A percentile compares a stretch with the other conserved stretches of the same genome.
Evolutionary conservation across 192 early-diverging fungal species (phyloP).

Genomic region (Backusella psychrophila): DNA sequence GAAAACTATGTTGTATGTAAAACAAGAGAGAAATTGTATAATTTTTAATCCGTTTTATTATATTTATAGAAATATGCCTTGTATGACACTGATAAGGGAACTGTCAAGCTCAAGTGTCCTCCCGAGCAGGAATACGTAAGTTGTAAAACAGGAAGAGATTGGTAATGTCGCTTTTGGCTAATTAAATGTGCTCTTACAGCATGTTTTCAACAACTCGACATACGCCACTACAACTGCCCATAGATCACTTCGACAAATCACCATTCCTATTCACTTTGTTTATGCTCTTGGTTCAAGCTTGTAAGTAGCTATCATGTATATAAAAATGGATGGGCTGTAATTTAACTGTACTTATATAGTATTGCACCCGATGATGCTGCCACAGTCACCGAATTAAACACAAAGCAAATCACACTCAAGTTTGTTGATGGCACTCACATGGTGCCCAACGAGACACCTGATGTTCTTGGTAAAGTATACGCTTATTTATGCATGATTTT

Average conservation of each 20-base stretch:
- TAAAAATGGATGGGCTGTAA: neutral
- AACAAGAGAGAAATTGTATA: neutral
- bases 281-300: slow-evolving; percentile 35
- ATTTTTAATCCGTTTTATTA: neutral
- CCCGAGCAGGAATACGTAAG: slow-evolving; percentile 48
- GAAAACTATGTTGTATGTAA: slow-evolving; percentile 51
- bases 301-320: slow-evolving; percentile 29
- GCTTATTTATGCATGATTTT: neutral
- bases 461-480: slow-evolving; percentile 31
- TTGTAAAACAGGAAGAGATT: neutral
- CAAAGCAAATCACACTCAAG: slow-evolving; percentile 17
- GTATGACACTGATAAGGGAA: slow-evolving; percentile 36
- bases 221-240: slow-evolving; percentile 25
- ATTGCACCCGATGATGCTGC: slow-evolving; percentile 14
- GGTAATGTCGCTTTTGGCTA: neutral
- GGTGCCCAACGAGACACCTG: slow-evolving; percentile 40
- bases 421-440: slow-evolving; percentile 38
- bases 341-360: neutral
- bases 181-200: neutral
- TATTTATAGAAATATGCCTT: slow-evolving; percentile 41
- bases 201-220: slow-evolving; percentile 14
- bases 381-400: slow-evolving; percentile 13
- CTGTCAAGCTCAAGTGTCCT: slow-evolving; percentile 41
- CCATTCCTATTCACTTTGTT: slow-evolving; percentile 41
- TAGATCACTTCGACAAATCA: slow-evolving; percentile 26